Percentiles rank a stretch among this genome's conserved stretches.
phyloP scores from a whole-genome alignment of 2,329 filamentous ascomycete genomes.

The Chaetomium globosum region DNA sequence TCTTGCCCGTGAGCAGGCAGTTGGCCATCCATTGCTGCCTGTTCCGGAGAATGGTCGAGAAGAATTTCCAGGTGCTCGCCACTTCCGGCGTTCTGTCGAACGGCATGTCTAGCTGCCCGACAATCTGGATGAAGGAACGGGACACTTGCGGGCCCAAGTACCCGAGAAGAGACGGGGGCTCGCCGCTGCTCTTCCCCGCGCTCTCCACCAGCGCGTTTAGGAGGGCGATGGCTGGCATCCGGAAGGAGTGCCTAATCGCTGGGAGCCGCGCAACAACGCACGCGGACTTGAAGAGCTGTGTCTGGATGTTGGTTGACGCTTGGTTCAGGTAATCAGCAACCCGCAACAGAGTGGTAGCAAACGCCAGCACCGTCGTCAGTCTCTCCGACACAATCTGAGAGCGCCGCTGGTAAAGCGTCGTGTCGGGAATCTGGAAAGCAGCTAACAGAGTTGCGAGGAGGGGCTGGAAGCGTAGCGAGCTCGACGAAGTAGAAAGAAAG shows the following conservation, averaged over 20 bases:
- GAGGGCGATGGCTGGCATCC: slow-evolving; percentile 66
- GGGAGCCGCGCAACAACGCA: slow-evolving; percentile 77
- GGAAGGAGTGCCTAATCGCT: slow-evolving; percentile 68
- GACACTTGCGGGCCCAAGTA: slow-evolving; percentile 82
- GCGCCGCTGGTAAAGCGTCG: slow-evolving; percentile 63
- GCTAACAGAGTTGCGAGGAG: slow-evolving; percentile 70
- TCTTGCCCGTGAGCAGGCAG: slow-evolving; percentile 84
- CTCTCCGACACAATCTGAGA: slow-evolving; percentile 62
- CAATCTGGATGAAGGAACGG: slow-evolving; percentile 77
- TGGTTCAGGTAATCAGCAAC: slow-evolving; percentile 66
- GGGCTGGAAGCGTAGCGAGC: slow-evolving; percentile 74
- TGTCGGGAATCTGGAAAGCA: slow-evolving; percentile 60
- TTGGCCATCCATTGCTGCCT: slow-evolving; percentile 96
- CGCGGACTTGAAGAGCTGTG: slow-evolving; percentile 77
- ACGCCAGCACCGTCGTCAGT: slow-evolving; percentile 63
- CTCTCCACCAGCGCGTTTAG: slow-evolving; percentile 73
- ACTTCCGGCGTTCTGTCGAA: slow-evolving; percentile 67
- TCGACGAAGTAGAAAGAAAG: slow-evolving; percentile 71
- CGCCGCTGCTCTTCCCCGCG: slow-evolving; percentile 65
- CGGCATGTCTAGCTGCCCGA: slow-evolving; percentile 77
- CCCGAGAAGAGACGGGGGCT: slow-evolving; percentile 91
- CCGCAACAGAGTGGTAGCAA: slow-evolving; percentile 71
- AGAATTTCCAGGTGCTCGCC: slow-evolving; percentile 77
- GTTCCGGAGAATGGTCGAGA: slow-evolving; percentile 82
- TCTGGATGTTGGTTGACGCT: slow-evolving; percentile 68